A percentile compares a stretch with the other conserved stretches of the same genome.
Conservation (phyloP, 2,329 filamentous ascomycete genomes). For the Gliomastix tumulicola region DNA sequence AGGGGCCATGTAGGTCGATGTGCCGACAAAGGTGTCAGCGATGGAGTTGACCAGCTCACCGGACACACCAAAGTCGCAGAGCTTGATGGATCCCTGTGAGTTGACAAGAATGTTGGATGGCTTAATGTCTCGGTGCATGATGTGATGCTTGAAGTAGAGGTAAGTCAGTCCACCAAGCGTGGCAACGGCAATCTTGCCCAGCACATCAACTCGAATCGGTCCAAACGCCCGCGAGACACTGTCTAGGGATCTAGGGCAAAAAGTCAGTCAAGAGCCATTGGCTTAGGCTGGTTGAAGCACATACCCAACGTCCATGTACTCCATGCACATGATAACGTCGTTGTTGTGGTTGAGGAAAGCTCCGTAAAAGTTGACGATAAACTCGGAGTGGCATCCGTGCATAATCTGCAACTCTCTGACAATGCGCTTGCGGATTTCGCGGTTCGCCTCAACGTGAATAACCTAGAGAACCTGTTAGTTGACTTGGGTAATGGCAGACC, state of each 20-base stretch:
- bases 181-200: conserved; percentile 96
- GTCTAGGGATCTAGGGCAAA: conserved; percentile 88
- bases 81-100: conserved; percentile 88
- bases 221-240: conserved; percentile 92
- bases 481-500: no score
- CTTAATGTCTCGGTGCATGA: conserved; percentile 99
- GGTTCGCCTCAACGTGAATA: conserved; percentile 97
- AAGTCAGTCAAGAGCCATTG: no score
- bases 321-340: conserved; percentile 99
- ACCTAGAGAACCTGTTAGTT: conserved; percentile 60
- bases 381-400: conserved; percentile 93
- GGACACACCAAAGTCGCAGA: conserved; percentile 98
- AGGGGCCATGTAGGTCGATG: conserved; percentile 98
- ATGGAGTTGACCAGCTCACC: conserved; percentile 97
- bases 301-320: conserved; percentile 96
- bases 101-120: conserved; percentile 97
- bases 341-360: conserved; percentile 95
- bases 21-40: conserved; percentile 96
- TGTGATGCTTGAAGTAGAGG: conserved; percentile 89
- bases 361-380: conserved; percentile 97
- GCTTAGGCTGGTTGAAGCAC: no score
- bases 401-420: conserved; percentile 97
- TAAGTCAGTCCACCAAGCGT: conserved; percentile 91
- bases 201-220: conserved; percentile 88
- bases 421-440: conserved; percentile 93